Evolutionary conservation across 768 basidiomycete genomes (phyloP).

Genomic region (Phylloporus arenicola): DNA sequence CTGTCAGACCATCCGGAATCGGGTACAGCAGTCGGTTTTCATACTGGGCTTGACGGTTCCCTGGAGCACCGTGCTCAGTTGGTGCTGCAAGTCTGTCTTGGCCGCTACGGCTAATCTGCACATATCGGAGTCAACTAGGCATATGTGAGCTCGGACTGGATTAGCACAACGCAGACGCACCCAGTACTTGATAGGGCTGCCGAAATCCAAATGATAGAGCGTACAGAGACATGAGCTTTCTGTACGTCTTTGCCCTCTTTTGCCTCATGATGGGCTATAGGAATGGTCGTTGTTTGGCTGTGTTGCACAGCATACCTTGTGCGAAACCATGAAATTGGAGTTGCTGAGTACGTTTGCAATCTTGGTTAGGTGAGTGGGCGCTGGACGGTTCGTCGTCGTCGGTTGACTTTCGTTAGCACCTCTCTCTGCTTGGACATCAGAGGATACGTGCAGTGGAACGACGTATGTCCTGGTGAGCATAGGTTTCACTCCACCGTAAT

Average conservation of each 20-base stretch:
- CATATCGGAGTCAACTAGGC: constrained; percentile 79
- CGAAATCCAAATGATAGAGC: constrained; percentile 83
- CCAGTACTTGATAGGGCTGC: constrained; percentile 89
- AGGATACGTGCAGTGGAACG: constrained; percentile 67
- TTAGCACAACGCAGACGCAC: constrained; percentile 38
- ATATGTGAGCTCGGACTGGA: constrained; percentile 5
- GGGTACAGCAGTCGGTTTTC: constrained; percentile 27
- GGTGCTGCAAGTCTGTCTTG: constrained; percentile 72
- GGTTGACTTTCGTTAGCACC: constrained; percentile 8
- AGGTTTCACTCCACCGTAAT: constrained; percentile 6
- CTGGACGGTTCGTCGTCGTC: background rate
- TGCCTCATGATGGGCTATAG: constrained; percentile 64
- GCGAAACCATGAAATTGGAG: constrained; percentile 12
- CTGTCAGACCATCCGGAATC: constrained; percentile 29
- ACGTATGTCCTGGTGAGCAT: constrained; percentile 54
- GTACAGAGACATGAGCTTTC: constrained; percentile 91
- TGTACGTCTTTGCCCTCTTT: constrained; percentile 91
- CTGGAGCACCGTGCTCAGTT: constrained; percentile 73
- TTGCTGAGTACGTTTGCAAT: constrained; percentile 5
- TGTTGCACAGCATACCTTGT: constrained; percentile 16
- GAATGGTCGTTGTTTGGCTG: constrained; percentile 18
- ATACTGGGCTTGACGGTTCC: constrained; percentile 88
- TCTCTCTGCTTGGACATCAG: constrained; percentile 48
- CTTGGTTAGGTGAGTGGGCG: constrained; percentile 12
- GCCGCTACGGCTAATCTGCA: constrained; percentile 62